Evolutionary conservation across 768 basidiomycete genomes (phyloP).

Genomic region (Lepiota subincarnata): DNA sequence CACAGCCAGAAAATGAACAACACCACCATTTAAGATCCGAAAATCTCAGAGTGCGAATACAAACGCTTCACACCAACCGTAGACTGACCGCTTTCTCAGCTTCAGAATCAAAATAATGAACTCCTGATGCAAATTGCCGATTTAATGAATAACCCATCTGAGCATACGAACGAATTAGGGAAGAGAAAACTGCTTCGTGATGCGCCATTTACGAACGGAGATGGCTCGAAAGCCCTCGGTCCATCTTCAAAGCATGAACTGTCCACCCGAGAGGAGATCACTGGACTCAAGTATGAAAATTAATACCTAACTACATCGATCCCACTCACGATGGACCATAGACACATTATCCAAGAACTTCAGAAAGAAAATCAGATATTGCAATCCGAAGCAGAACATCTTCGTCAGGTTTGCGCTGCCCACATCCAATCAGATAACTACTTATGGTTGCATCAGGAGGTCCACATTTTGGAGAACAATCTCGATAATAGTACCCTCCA

Average conservation of each 20-base stretch:
- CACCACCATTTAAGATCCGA: not conserved
- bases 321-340: conserved; percentile 20
- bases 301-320: not conserved
- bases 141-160: conserved; percentile 26
- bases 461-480: conserved; percentile 73
- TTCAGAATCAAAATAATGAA: conserved; percentile 22
- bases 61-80: not conserved
- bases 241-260: conserved; percentile 50
- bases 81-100: conserved; percentile 16
- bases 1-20: not conserved
- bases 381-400: conserved; percentile 59
- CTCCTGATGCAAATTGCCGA: conserved; percentile 26
- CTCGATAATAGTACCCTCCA: conserved; percentile 55
- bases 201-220: conserved; percentile 39
- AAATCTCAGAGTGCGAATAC: not conserved
- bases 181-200: conserved; percentile 64
- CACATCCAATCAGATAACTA: not conserved
- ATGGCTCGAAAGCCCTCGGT: conserved; percentile 16
- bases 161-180: conserved; percentile 50
- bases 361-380: conserved; percentile 80
- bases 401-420: conserved; percentile 55
- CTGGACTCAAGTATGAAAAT: conserved; percentile 68
- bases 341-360: conserved; percentile 85
- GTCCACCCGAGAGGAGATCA: conserved; percentile 62
- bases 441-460: conserved; percentile 45